Evolutionary conservation across 805 yeast species (phyloP).

Genomic region (Alloascoidea hylecoeti): DNA sequence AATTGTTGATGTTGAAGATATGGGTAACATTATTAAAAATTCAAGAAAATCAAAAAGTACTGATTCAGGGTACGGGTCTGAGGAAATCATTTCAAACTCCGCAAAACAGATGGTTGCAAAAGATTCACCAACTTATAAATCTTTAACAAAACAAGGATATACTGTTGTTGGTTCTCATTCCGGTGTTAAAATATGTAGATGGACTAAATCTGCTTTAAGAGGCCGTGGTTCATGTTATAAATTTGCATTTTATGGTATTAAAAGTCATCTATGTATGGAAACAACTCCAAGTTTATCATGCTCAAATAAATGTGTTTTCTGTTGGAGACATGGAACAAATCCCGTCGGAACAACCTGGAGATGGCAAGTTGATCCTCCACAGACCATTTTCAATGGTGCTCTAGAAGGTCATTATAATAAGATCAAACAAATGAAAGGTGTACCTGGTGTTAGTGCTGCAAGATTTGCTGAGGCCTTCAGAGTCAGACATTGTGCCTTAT

Average conservation of each 20-base stretch:
- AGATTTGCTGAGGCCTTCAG: conserved; percentile 84
- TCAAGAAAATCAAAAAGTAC: conserved; percentile 8
- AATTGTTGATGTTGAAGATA: conserved; percentile 78
- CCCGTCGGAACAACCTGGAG: conserved; percentile 96
- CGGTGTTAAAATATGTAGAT: conserved; percentile 88
- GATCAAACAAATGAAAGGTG: conserved; percentile 90
- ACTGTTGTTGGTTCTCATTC: conserved; percentile 89
- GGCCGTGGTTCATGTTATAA: conserved; percentile 94
- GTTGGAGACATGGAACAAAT: conserved; percentile 96
- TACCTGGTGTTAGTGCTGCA: conserved; percentile 85
- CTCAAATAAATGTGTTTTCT: conserved; percentile 89
- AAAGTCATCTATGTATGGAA: conserved; percentile 89
- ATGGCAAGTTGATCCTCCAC: conserved; percentile 91
- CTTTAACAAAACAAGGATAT: conserved; percentile 86
- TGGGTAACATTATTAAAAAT: conserved; percentile 44
- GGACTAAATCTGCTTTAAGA: conserved; percentile 91
- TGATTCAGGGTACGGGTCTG: conserved; percentile 4
- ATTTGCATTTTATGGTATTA: conserved; percentile 83
- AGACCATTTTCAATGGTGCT: conserved; percentile 72
- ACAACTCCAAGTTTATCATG: conserved; percentile 90
- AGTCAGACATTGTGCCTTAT: conserved; percentile 83
- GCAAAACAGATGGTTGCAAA: conserved; percentile 80
- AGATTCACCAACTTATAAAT: conserved; percentile 77
- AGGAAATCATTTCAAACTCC: conserved; percentile 13
- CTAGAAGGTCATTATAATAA: conserved; percentile 80